These are phyloP conservation scores for Globisporangium ultimum DNA, from an alignment of 352 stramenopile species.

Conservation along the genomic window DNA sequence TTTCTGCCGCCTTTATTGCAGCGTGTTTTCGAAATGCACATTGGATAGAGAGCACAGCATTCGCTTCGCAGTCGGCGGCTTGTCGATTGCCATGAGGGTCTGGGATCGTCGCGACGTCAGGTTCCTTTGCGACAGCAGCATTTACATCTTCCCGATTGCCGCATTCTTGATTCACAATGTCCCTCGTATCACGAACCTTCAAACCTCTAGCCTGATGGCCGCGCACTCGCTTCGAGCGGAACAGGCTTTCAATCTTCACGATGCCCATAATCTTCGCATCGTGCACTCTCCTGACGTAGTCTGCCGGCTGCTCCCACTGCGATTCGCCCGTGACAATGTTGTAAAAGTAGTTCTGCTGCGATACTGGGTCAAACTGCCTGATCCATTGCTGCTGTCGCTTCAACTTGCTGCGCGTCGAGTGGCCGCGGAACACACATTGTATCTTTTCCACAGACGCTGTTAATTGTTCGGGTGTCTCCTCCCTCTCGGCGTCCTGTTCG, in stretches of 20 bases:
- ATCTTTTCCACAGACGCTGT: slow-evolving; percentile 25
- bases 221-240: slow-evolving; percentile 37
- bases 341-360: slow-evolving; percentile 45
- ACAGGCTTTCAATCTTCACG: slow-evolving; percentile 56
- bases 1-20: slow-evolving; percentile 25
- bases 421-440: slow-evolving; percentile 32
- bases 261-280: slow-evolving; percentile 32
- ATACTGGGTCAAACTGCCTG: slow-evolving; percentile 42
- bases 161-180: too few species aligned
- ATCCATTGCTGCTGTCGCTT: slow-evolving; percentile 32
- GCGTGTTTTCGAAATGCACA: slow-evolving; percentile 41
- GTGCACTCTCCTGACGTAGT: slow-evolving; percentile 26
- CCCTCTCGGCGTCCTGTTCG: not conserved
- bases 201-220: slow-evolving; percentile 26
- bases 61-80: not conserved
- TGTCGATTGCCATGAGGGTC: not conserved
- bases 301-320: slow-evolving; percentile 40
- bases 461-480: not conserved
- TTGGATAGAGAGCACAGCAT: slow-evolving; percentile 44
- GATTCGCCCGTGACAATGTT: slow-evolving; percentile 29
- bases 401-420: slow-evolving; percentile 20
- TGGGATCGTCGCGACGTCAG: not conserved
- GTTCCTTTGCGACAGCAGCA: not conserved
- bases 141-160: not conserved
- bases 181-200: not conserved